Percentiles rank a stretch among this genome's conserved stretches.
Evolutionary conservation across 192 early-diverging fungal species (phyloP).

Genomic region (Anaeromyces robustus): DNA sequence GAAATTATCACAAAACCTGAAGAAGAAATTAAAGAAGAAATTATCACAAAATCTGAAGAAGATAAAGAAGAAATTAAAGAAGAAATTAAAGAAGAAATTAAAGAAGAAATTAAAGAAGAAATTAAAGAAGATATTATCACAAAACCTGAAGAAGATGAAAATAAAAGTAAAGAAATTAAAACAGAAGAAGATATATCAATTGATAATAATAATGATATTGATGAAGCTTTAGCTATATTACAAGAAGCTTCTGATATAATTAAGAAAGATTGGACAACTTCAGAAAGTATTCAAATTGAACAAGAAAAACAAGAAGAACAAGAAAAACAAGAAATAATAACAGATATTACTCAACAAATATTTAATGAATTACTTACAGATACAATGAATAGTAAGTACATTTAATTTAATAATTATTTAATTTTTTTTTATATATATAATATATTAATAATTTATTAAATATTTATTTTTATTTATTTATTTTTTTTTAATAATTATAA

Average conservation of each 20-base stretch:
- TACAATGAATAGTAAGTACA: not conserved
- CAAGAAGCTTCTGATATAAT: not conserved
- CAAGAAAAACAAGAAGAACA: not conserved
- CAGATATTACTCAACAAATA: not conserved
- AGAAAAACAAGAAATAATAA: not conserved
- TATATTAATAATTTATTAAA: too few species aligned
- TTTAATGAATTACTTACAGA: not conserved
- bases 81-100: not conserved
- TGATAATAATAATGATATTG: not conserved
- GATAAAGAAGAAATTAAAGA: not conserved
- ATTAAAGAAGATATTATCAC: not conserved
- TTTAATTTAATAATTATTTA: too few species aligned
- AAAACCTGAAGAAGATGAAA: too few species aligned
- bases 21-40: too few species aligned
- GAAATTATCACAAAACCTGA: too few species aligned
- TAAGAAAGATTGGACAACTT: not conserved
- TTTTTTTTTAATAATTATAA: not conserved
- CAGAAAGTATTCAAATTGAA: not conserved
- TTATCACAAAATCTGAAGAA: too few species aligned
- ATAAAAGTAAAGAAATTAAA: too few species aligned
- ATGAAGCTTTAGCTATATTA: not conserved
- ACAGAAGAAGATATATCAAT: not conserved
- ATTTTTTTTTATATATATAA: not conserved
- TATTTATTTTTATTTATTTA: too few species aligned
- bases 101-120: not conserved